Evolutionary conservation across 495 filamentous ascomycete species (phyloP).

Genomic region (Talaromyces adpressus): DNA sequence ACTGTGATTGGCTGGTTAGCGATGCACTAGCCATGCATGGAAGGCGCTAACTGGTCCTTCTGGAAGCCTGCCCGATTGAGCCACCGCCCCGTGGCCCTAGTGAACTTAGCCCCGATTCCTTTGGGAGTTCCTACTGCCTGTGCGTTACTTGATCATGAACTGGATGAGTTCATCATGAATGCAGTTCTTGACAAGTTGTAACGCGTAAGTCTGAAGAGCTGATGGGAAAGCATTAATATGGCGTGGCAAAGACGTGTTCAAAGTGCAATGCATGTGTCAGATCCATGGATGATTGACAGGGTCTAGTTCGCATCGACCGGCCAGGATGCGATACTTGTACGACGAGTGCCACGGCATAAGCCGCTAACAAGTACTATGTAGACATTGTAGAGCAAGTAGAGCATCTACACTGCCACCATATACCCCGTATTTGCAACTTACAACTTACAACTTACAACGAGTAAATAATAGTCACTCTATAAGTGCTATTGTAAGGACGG

Average conservation of each 20-base stretch:
- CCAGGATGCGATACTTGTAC: background rate
- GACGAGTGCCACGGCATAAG: background rate
- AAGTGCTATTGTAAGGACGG: too few relatives aligned
- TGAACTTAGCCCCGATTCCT: background rate
- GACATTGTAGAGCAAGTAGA: too few relatives aligned
- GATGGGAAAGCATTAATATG: background rate
- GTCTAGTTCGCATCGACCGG: background rate
- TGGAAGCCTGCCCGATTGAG: slow-evolving; percentile 7
- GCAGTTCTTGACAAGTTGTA: background rate
- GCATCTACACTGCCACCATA: background rate
- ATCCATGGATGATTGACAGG: background rate
- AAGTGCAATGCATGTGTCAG: background rate
- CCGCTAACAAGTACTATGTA: too few relatives aligned
- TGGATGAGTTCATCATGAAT: background rate
- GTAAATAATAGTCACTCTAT: background rate
- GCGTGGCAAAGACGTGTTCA: background rate
- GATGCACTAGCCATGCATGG: slow-evolving; percentile 1
- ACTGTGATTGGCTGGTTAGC: background rate
- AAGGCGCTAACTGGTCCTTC: background rate
- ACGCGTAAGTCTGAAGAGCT: background rate
- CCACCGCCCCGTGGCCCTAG: background rate
- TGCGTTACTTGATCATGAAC: background rate
- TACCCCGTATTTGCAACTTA: too few relatives aligned
- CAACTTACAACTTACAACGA: background rate
- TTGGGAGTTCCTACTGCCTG: background rate